Evolutionary conservation across 2,329 filamentous ascomycete species (phyloP).

Genomic region (Alternaria consortialis): DNA sequence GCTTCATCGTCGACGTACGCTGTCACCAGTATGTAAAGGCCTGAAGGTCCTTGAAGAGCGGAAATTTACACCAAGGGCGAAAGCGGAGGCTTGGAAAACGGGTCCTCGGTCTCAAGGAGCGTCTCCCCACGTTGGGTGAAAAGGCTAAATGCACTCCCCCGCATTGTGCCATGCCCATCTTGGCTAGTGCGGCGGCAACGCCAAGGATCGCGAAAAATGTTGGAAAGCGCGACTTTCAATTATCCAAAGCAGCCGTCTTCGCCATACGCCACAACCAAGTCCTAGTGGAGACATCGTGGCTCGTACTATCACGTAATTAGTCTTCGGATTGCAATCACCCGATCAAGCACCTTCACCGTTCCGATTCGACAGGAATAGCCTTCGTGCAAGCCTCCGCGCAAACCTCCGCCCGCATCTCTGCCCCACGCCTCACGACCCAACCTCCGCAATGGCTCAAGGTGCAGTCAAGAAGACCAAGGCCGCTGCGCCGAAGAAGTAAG

Average conservation of each 20-base stretch:
- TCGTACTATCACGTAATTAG: neutral
- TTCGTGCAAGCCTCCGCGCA: neutral
- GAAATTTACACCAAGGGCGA: neutral
- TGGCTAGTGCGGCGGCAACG: slow-evolving; percentile 14
- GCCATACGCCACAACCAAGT: neutral
- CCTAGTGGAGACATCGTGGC: neutral
- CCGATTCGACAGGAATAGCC: neutral
- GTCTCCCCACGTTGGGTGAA: slow-evolving; percentile 22
- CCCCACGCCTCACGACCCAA: slow-evolving; percentile 3
- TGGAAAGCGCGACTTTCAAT: slow-evolving; percentile 18
- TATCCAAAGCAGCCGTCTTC: slow-evolving; percentile 19
- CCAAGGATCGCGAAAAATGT: slow-evolving; percentile 26
- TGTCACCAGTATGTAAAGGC: neutral
- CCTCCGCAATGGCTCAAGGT: slow-evolving; percentile 58
- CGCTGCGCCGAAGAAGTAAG: slow-evolving; percentile 51
- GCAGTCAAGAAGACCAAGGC: slow-evolving; percentile 58
- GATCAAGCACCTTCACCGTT: neutral
- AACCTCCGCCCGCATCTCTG: slow-evolving; percentile 11
- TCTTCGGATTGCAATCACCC: slow-evolving; percentile 4
- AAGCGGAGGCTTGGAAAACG: slow-evolving; percentile 32
- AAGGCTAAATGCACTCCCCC: slow-evolving; percentile 42
- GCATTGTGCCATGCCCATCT: slow-evolving; percentile 22
- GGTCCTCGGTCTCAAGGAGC: slow-evolving; percentile 40
- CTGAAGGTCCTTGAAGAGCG: neutral
- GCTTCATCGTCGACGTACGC: neutral